phyloP scores from a whole-genome alignment of 768 basidiomycete genomes.

The Suillus lakei region DNA sequence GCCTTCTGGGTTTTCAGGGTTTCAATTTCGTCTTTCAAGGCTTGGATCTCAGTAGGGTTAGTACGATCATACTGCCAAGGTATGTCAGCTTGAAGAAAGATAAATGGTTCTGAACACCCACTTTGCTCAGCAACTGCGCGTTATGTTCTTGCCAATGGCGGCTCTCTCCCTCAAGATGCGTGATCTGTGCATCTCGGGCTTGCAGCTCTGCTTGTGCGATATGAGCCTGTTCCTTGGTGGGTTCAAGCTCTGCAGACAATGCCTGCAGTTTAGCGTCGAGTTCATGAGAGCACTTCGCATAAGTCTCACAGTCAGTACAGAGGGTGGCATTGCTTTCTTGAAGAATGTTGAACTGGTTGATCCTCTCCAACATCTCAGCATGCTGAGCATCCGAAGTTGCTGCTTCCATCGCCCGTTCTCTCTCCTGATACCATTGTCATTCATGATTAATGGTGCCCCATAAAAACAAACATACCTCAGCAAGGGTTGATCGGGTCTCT shows the following conservation, averaged over 20 bases:
- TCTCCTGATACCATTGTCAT: slow-evolving; percentile 56
- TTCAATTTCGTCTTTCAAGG: slow-evolving; percentile 74
- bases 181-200: slow-evolving; percentile 66
- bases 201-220: slow-evolving; percentile 76
- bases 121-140: slow-evolving; percentile 80
- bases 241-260: slow-evolving; percentile 68
- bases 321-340: slow-evolving; percentile 89
- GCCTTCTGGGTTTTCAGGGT: slow-evolving; percentile 50
- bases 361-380: slow-evolving; percentile 81
- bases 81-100: slow-evolving; percentile 6
- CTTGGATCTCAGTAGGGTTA: slow-evolving; percentile 84
- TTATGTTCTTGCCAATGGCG: slow-evolving; percentile 87
- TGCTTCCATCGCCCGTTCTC: slow-evolving; percentile 74
- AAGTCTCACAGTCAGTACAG: slow-evolving; percentile 74
- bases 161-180: slow-evolving; percentile 75
- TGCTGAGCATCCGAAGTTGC: slow-evolving; percentile 80
- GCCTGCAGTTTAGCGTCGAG: slow-evolving; percentile 66
- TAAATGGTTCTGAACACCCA: slow-evolving; percentile 28
- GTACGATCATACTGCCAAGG: slow-evolving; percentile 77
- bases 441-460: not conserved
- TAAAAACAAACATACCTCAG: slow-evolving; percentile 58
- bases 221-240: slow-evolving; percentile 72
- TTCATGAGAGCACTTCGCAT: slow-evolving; percentile 68
- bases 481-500: slow-evolving; percentile 69
- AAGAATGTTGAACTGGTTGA: slow-evolving; percentile 84